Conservation (phyloP, 23 red algal species). For the Chondrus crispus region DNA sequence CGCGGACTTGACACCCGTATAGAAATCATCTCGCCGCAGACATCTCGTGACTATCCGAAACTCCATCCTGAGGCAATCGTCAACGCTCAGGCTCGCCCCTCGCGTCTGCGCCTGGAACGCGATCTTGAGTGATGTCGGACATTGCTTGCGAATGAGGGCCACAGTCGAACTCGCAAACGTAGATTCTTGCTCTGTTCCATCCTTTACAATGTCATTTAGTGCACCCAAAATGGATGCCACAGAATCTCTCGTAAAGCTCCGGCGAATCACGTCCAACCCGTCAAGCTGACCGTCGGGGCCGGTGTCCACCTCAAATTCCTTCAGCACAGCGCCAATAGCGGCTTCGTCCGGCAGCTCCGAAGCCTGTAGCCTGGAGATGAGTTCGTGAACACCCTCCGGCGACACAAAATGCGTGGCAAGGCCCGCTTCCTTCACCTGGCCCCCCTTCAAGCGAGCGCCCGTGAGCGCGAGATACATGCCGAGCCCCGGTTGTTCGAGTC, state of each 20-base stretch:
- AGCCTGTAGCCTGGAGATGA: slow-evolving; percentile 8
- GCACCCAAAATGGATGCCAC: slow-evolving; percentile 30
- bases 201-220: neutral
- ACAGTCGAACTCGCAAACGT: slow-evolving; percentile 36
- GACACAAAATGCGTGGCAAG: slow-evolving; percentile 93
- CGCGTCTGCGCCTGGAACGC: slow-evolving; percentile 51
- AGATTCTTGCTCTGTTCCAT: neutral
- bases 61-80: slow-evolving; percentile 72
- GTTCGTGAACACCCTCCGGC: neutral
- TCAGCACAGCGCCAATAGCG: neutral
- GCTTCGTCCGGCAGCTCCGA: neutral
- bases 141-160: neutral
- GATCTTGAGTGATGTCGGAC: slow-evolving; percentile 64
- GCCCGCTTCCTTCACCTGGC: slow-evolving; percentile 51
- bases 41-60: slow-evolving; percentile 51
- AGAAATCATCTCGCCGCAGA: slow-evolving; percentile 69
- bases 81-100: slow-evolving; percentile 36
- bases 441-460: slow-evolving; percentile 70
- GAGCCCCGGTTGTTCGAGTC: slow-evolving; percentile 45
- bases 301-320: neutral
- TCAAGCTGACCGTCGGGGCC: neutral
- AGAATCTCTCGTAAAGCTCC: slow-evolving; percentile 24
- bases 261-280: neutral
- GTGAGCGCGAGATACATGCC: slow-evolving; percentile 77
- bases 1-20: slow-evolving; percentile 68